Conservation (phyloP, 2,329 filamentous ascomycete genomes). For the Conoideocrella luteorostrata region DNA sequence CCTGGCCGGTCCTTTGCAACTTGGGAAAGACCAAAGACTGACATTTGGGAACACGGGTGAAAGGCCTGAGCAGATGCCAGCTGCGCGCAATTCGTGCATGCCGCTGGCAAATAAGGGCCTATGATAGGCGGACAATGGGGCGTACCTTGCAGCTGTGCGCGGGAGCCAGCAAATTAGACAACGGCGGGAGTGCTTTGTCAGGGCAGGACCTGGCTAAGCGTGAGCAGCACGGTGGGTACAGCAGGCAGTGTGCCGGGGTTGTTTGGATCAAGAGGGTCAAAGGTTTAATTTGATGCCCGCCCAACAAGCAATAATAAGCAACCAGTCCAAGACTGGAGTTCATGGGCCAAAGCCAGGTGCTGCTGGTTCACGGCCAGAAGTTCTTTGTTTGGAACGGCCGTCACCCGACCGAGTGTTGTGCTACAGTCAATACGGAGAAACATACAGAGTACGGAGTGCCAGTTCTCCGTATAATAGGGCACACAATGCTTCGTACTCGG, state of each 20-base stretch:
- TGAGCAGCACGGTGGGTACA: no score
- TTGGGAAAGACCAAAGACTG: background rate
- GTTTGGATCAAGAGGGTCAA: background rate
- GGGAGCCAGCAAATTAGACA: conserved; percentile 13
- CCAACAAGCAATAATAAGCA: conserved; percentile 1
- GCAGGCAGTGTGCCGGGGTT: background rate
- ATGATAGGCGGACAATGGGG: background rate
- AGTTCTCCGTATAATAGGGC: no score
- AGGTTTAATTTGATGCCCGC: conserved; percentile 9
- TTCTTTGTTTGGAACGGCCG: background rate
- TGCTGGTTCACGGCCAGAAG: background rate
- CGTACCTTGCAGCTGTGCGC: conserved; percentile 9
- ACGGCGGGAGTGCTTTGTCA: conserved; percentile 5
- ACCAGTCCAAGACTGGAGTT: no score
- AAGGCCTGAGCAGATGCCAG: background rate
- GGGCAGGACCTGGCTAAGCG: background rate
- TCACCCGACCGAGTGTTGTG: no score
- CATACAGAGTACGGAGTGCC: no score
- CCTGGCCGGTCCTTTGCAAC: background rate
- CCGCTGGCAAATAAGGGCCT: background rate
- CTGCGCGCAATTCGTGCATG: background rate
- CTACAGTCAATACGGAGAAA: no score
- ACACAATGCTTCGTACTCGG: no score
- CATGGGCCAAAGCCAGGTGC: no score
- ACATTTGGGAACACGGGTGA: background rate